Evolutionary conservation across 306 rosid genomes (phyloP).

Genomic region (Dryas alaskensis): DNA sequence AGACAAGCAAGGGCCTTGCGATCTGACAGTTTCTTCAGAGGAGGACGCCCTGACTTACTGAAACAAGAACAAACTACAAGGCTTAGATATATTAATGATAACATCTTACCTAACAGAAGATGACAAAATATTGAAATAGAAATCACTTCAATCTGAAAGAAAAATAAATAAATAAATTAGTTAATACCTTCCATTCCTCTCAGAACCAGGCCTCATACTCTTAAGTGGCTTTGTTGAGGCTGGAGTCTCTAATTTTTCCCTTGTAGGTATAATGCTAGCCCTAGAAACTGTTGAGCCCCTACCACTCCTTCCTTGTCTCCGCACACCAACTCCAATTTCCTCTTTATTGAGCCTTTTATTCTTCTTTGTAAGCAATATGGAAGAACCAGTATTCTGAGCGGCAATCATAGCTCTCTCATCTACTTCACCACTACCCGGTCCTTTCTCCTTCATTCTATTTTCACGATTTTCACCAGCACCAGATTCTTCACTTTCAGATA

Average conservation of each 20-base stretch:
- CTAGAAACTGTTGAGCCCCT: slow-evolving; percentile 51
- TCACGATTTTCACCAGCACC: slow-evolving; percentile 61
- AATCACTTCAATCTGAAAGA: not conserved
- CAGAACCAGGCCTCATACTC: slow-evolving; percentile 49
- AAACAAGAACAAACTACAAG: slow-evolving; percentile 27
- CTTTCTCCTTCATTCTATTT: slow-evolving; percentile 60
- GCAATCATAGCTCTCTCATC: slow-evolving; percentile 44
- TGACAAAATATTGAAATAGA: not conserved
- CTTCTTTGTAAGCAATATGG: slow-evolving; percentile 38
- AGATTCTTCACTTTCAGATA: slow-evolving; percentile 77
- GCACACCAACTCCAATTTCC: slow-evolving; percentile 50
- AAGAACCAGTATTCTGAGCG: slow-evolving; percentile 42
- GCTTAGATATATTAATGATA: slow-evolving; percentile 4
- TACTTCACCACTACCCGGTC: slow-evolving; percentile 40
- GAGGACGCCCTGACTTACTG: slow-evolving; percentile 82
- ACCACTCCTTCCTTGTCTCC: slow-evolving; percentile 62
- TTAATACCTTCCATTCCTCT: slow-evolving; percentile 67
- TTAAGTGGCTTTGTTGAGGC: slow-evolving; percentile 52
- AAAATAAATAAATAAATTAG: not conserved
- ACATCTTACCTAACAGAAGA: not conserved
- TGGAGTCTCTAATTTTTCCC: slow-evolving; percentile 58
- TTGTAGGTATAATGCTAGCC: slow-evolving; percentile 44
- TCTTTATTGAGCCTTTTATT: slow-evolving; percentile 48
- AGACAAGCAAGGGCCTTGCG: slow-evolving; percentile 55
- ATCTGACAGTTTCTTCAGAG: slow-evolving; percentile 64